phyloP scores from a whole-genome alignment of 2,329 filamentous ascomycete species.

The Diaporthe capsici region DNA sequence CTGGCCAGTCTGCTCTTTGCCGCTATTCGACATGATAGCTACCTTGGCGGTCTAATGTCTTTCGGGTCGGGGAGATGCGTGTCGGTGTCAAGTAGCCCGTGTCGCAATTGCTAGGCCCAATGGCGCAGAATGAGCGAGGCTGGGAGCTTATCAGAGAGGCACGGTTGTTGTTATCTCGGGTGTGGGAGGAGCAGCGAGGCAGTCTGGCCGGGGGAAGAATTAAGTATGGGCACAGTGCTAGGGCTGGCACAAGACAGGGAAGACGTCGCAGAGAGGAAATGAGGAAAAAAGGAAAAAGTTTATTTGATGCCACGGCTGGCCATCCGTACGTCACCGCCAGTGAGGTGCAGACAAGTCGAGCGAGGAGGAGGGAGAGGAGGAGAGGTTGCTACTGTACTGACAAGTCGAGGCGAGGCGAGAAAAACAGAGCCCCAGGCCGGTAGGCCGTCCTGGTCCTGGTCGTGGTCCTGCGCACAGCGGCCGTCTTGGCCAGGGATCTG shows the following conservation, averaged over 20 bases:
- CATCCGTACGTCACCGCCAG: slow-evolving; percentile 29
- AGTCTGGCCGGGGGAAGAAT: slow-evolving; percentile 17
- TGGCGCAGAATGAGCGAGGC: slow-evolving; percentile 27
- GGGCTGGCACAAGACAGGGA: slow-evolving; percentile 15
- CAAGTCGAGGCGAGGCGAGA: not conserved
- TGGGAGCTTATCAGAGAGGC: slow-evolving; percentile 35
- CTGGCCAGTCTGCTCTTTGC: slow-evolving; percentile 47
- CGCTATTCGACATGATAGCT: slow-evolving; percentile 47
- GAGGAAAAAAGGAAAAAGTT: not conserved
- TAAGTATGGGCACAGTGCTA: slow-evolving; percentile 25
- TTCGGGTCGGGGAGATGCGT: not conserved
- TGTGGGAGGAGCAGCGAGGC: not conserved
- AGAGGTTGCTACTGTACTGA: not conserved
- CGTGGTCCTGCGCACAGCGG: not conserved
- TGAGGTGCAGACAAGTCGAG: slow-evolving; percentile 25
- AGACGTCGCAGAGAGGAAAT: slow-evolving; percentile 3
- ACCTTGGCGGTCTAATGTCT: not conserved
- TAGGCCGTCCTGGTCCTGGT: slow-evolving; percentile 15
- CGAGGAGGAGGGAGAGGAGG: not conserved
- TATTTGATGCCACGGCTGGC: slow-evolving; percentile 4
- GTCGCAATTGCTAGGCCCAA: slow-evolving; percentile 20
- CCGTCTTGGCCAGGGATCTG: slow-evolving; percentile 24
- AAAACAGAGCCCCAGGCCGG: slow-evolving; percentile 17
- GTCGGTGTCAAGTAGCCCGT: slow-evolving; percentile 16
- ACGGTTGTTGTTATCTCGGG: slow-evolving; percentile 15